Evolutionary conservation across 495 filamentous ascomycete genomes (phyloP), one percentile per base, ranked within the genome.

Genomic region (Darksidea phi): DNA sequence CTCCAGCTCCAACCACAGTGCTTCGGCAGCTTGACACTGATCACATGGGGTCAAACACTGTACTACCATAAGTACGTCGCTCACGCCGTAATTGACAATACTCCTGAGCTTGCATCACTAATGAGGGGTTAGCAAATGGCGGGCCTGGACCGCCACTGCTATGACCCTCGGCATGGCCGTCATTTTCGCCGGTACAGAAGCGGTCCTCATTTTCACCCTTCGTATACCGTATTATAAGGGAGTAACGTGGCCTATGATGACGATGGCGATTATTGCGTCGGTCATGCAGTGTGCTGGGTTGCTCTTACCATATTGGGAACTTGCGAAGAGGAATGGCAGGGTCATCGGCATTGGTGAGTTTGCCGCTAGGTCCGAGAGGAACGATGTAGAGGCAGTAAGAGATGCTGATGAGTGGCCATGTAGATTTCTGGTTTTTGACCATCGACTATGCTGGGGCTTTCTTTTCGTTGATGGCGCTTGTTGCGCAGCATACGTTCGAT

Each of bases 1-100:
- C 71, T 91, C 13, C 87, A 90, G 57, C 77, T 90, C 8, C 88
- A 91, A 72, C 86, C 88, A 6, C 87, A 90, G 67, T 74, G 82
- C 2, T 90, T 91, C 63, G 80, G 83, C 60, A 71, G 75, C 12
- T 79, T 90, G 15, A 82, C 84, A 23, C 73, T 89, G 1, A 72
- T 90, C 7, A 80, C 79, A 51, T 91, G 85, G 86, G 80, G 76
- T 0, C 88, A 91, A 71, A 79, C 80, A 8, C 61, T 89, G 58
- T 71, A 82, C 23, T 91, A 90, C 61, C 74, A 80, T 20, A 76
- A 80, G 82, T 88, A 75, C 59, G 79, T 4, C 28, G 13, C 28
- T 46, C 49, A 47, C n/a, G 18, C 8, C 55, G 25, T 65, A 6
- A 11, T 49, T 47, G 21, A 42, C 45, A 20, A 25, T 17, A 25